Percentiles rank a stretch among this genome's conserved stretches.
Conservation (phyloP, 306 rosid species). For the Acacia confusa region DNA sequence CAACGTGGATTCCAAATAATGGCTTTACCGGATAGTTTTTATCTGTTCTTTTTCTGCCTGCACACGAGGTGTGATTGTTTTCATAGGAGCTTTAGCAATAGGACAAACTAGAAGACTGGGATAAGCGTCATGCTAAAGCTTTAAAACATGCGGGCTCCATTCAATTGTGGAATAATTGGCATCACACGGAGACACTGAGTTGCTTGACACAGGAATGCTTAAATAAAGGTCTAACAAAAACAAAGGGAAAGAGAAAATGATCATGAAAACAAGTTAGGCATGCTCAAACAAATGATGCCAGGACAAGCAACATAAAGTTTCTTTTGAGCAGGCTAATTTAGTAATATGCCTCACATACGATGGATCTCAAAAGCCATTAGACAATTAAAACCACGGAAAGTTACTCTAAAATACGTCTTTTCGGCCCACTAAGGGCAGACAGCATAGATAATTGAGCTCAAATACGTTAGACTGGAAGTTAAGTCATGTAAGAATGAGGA, state of each 20-base stretch:
- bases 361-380: conserved; percentile 35
- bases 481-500: conserved; percentile 9
- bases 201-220: conserved; percentile 38
- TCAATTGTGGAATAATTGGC: conserved; percentile 31
- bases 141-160: conserved; percentile 50
- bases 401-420: conserved; percentile 36
- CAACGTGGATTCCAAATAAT: conserved; percentile 1
- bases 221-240: conserved; percentile 46
- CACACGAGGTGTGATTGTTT: conserved; percentile 20
- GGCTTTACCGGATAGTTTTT: conserved; percentile 7
- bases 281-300: conserved; percentile 64
- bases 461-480: conserved; percentile 25
- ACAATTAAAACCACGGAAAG: conserved; percentile 28
- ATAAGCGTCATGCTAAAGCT: conserved; percentile 35
- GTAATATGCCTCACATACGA: conserved; percentile 42
- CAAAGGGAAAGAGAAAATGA: conserved; percentile 53
- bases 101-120: conserved; percentile 27
- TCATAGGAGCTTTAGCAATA: conserved; percentile 25
- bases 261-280: conserved; percentile 62
- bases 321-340: conserved; percentile 36
- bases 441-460: conserved; percentile 25
- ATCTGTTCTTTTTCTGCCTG: conserved; percentile 22
- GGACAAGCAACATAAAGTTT: conserved; percentile 63
- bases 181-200: conserved; percentile 21
- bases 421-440: conserved; percentile 19